phyloP scores from a whole-genome alignment of 2,329 filamentous ascomycete species.

The Cryphonectria japonica region DNA sequence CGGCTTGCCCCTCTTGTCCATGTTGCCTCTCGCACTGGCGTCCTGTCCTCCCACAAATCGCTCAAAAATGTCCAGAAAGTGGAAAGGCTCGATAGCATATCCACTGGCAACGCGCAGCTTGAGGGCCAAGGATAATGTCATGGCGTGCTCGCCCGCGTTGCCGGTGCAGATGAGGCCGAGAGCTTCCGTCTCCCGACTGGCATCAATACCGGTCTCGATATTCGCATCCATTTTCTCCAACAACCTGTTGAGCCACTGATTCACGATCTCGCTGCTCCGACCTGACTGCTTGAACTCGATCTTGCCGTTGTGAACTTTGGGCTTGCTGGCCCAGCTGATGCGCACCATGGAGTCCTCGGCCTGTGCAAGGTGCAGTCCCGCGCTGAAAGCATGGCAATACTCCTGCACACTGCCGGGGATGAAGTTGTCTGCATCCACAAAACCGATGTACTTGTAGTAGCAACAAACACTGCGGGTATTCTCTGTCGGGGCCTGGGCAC shows the following conservation, averaged over 20 bases:
- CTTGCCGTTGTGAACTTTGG: constrained; percentile 36
- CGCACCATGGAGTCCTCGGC: constrained; percentile 37
- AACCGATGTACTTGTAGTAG: constrained; percentile 38
- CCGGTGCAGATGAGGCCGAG: constrained; percentile 37
- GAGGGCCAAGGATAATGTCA: constrained; percentile 42
- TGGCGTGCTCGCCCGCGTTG: constrained; percentile 42
- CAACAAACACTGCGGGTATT: not conserved
- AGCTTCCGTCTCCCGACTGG: constrained; percentile 3
- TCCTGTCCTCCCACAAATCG: constrained; percentile 24
- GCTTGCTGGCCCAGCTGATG: constrained; percentile 40
- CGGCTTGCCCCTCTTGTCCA: not conserved
- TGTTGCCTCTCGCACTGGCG: not conserved
- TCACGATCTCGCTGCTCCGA: constrained; percentile 38
- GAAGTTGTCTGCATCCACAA: constrained; percentile 41
- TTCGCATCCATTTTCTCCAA: constrained; percentile 28
- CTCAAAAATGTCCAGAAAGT: constrained; percentile 38
- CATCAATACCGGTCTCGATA: constrained; percentile 13
- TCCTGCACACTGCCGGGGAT: constrained; percentile 38
- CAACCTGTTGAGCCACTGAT: constrained; percentile 38
- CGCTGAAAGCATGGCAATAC: constrained; percentile 40
- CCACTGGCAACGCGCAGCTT: constrained; percentile 38
- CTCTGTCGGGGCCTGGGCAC: not conserved
- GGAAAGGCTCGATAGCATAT: constrained; percentile 42
- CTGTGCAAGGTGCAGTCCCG: constrained; percentile 36
- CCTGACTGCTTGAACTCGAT: constrained; percentile 36